Conservation (phyloP, 768 basidiomycete species). For the Termitomyces sp. region DNA sequence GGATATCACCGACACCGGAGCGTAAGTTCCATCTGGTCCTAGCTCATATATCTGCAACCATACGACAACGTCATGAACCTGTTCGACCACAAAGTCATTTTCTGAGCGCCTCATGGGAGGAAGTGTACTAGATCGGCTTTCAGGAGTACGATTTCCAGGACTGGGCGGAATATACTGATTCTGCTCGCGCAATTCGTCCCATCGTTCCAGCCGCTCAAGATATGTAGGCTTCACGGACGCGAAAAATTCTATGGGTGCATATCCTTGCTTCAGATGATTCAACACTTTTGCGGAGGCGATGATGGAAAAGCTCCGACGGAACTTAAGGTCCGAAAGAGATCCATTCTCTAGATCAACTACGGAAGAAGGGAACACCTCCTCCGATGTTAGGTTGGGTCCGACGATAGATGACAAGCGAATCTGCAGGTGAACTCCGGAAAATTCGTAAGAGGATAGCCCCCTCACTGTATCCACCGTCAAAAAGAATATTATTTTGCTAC, state of each 20-base stretch:
- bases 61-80: constrained; percentile 87
- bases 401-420: constrained; percentile 84
- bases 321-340: constrained; percentile 73
- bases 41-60: constrained; percentile 87
- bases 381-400: constrained; percentile 59
- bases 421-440: constrained; percentile 81
- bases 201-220: constrained; percentile 82
- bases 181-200: constrained; percentile 91
- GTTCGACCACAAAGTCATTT: constrained; percentile 83
- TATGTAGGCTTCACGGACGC: constrained; percentile 79
- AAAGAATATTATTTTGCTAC: constrained; percentile 81
- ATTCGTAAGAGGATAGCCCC: constrained; percentile 88
- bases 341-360: constrained; percentile 68
- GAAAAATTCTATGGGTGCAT: constrained; percentile 89
- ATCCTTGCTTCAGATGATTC: constrained; percentile 65
- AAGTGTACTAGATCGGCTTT: constrained; percentile 35
- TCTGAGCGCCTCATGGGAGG: constrained; percentile 91
- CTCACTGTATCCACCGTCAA: constrained; percentile 83
- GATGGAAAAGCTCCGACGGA: constrained; percentile 79
- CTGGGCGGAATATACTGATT: constrained; percentile 38
- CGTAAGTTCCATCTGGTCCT: constrained; percentile 77
- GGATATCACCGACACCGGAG: constrained; percentile 77
- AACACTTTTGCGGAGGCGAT: constrained; percentile 70
- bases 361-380: constrained; percentile 79
- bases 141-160: constrained; percentile 28